These are phyloP conservation scores for Cercospora brassicicola DNA, from an alignment of 2,329 filamentous ascomycete genomes.

Conservation along the genomic window DNA sequence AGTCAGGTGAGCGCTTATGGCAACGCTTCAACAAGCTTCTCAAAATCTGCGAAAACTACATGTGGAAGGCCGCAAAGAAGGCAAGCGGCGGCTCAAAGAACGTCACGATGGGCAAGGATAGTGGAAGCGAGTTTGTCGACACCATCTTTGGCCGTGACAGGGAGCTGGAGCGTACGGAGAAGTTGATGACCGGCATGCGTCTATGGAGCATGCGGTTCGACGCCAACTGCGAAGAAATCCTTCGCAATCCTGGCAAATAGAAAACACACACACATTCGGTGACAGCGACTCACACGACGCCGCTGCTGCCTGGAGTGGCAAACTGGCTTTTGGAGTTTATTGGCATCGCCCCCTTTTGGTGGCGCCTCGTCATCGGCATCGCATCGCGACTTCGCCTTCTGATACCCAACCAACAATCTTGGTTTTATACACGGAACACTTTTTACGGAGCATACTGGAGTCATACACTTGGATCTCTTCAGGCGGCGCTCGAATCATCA, in stretches of 20 bases:
- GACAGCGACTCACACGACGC: conserved; percentile 9
- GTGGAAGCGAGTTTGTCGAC: conserved; percentile 92
- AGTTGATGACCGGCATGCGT: conserved; percentile 83
- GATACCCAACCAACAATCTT: conserved; percentile 7
- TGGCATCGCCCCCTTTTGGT: conserved; percentile 8
- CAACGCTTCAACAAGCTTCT: conserved; percentile 81
- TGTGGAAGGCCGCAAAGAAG: conserved; percentile 84
- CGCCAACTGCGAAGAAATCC: conserved; percentile 89
- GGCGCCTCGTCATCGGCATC: conserved; percentile 12
- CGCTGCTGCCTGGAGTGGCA: conserved; percentile 31
- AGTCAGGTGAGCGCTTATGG: conserved; percentile 82
- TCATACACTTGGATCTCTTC: not conserved
- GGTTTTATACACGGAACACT: not conserved
- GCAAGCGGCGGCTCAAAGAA: conserved; percentile 63
- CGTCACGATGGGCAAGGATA: conserved; percentile 81
- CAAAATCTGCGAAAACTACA: conserved; percentile 88
- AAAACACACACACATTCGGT: not conserved
- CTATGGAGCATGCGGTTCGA: conserved; percentile 94
- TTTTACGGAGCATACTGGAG: conserved; percentile 11
- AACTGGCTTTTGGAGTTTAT: conserved; percentile 12
- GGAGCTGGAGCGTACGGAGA: conserved; percentile 85
- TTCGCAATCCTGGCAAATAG: conserved; percentile 56
- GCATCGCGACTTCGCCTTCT: conserved; percentile 10
- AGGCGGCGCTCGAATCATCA: not conserved
- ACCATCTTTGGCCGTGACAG: conserved; percentile 91